Conservation (phyloP, 495 filamentous ascomycete genomes). For the Lentithecium fluviatile region DNA sequence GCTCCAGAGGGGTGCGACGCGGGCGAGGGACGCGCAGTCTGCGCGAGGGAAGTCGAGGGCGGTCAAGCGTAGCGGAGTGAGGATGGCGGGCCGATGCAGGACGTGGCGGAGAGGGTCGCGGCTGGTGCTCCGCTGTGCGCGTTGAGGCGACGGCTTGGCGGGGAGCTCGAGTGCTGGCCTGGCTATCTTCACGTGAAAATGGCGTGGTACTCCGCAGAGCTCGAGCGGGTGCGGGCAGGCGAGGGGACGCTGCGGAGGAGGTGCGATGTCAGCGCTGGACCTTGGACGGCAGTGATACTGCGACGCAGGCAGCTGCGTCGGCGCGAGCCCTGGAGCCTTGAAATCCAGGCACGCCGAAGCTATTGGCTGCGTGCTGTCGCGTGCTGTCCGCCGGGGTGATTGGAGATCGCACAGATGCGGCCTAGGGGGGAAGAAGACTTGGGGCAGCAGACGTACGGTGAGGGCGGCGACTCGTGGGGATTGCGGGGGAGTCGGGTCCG, state of each 20-base stretch:
- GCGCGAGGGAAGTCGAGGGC: slow-evolving; percentile 14
- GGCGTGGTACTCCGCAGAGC: neutral
- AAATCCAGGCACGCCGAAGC: slow-evolving; percentile 23
- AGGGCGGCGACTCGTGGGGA: neutral
- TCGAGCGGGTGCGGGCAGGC: neutral
- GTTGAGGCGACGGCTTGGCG: slow-evolving; percentile 25
- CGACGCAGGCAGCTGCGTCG: slow-evolving; percentile 23
- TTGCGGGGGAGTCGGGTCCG: neutral
- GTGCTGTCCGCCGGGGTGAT: slow-evolving; percentile 25
- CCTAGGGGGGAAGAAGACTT: slow-evolving; percentile 1
- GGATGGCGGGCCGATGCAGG: slow-evolving; percentile 5
- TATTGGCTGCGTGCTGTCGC: slow-evolving; percentile 32
- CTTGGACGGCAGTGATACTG: neutral
- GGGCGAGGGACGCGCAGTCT: slow-evolving; percentile 27
- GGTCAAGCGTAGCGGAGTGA: slow-evolving; percentile 2
- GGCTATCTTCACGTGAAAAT: slow-evolving; percentile 36
- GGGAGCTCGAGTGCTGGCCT: too few relatives aligned
- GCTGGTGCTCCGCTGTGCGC: slow-evolving; percentile 19
- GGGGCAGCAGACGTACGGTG: neutral
- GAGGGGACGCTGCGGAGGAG: neutral
- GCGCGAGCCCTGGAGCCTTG: slow-evolving; percentile 2
- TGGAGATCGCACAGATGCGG: slow-evolving; percentile 13
- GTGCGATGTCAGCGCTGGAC: neutral
- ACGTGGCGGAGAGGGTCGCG: slow-evolving; percentile 3
- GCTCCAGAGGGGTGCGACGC: slow-evolving; percentile 1